phyloP scores from a whole-genome alignment of 2,329 filamentous ascomycete species.

The Colletotrichum limetticola region DNA sequence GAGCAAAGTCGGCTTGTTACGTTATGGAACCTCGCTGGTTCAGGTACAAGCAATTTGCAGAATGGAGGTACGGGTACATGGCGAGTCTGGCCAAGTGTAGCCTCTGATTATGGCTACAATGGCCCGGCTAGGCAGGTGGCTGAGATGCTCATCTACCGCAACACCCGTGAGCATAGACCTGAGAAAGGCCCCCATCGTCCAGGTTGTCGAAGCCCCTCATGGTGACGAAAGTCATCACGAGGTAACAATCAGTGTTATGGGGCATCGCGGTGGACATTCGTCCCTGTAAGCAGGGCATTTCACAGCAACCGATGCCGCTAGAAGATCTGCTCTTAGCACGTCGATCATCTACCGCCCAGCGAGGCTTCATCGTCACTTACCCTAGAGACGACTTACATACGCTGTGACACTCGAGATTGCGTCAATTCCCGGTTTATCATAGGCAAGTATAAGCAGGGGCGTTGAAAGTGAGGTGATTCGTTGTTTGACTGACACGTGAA shows the following conservation, averaged over 20 bases:
- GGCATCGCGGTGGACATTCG: not conserved
- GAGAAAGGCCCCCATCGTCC: not conserved
- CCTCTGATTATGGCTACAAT: not conserved
- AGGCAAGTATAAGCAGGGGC: not conserved
- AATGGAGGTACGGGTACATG: constrained; percentile 3
- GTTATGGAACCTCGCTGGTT: not conserved
- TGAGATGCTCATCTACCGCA: constrained; percentile 12
- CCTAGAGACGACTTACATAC: not conserved
- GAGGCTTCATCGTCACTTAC: not conserved
- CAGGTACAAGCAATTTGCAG: not conserved
- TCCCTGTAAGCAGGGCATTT: too few relatives aligned
- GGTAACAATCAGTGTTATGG: not conserved
- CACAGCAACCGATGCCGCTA: constrained; percentile 18
- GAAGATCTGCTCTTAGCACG: constrained; percentile 28
- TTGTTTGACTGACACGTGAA: constrained; percentile 21
- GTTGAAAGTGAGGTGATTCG: not conserved
- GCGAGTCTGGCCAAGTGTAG: not conserved
- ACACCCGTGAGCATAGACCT: not conserved
- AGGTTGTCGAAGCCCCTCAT: not conserved
- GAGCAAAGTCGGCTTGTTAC: not conserved
- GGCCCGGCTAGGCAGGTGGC: not conserved
- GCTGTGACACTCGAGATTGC: not conserved
- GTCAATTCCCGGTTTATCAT: not conserved
- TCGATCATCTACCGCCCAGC: constrained; percentile 20
- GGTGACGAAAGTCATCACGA: not conserved